Evolutionary conservation across 208 protist species (phyloP).

Genomic region (Acanthamoeba lenticulata): DNA sequence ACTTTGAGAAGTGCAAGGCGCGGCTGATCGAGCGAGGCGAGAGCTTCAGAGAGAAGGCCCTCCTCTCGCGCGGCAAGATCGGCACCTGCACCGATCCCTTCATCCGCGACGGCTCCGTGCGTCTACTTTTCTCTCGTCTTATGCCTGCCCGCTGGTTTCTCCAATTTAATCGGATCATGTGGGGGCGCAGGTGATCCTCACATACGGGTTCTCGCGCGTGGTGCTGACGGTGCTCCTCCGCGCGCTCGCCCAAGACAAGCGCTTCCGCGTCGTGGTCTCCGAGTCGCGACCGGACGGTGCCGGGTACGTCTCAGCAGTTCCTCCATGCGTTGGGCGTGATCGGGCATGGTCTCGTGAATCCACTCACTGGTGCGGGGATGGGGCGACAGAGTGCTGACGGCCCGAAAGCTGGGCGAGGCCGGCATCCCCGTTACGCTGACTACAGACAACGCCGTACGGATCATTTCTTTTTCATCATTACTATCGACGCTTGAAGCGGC

Average conservation of each 20-base stretch:
- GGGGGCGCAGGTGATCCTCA: conserved; percentile 78
- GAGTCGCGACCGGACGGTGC: conserved; percentile 82
- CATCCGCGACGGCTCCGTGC: conserved; percentile 82
- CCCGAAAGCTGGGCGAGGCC: conserved; percentile 66
- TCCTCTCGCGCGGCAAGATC: conserved; percentile 73
- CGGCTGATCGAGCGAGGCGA: conserved; percentile 82
- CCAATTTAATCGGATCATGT: not conserved
- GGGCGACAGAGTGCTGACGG: conserved; percentile 73
- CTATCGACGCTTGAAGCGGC: too few species aligned
- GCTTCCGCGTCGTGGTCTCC: conserved; percentile 87
- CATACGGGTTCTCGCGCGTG: conserved; percentile 85
- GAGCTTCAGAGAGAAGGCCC: conserved; percentile 76
- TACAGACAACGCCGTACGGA: conserved; percentile 85
- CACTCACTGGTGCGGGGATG: too few species aligned
- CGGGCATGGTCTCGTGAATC: too few species aligned
- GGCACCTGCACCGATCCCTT: conserved; percentile 76
- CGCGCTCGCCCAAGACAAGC: conserved; percentile 74
- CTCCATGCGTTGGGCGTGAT: too few species aligned
- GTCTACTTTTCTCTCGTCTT: not conserved
- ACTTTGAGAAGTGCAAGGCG: conserved; percentile 81
- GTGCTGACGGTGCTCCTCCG: conserved; percentile 80
- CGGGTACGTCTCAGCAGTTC: conserved; percentile 69
- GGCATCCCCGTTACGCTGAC: conserved; percentile 88
- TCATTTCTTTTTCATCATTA: too few species aligned
- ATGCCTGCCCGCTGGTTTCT: not conserved